Evolutionary conservation across 805 yeast species (phyloP), one percentile per base, ranked within the genome.

Genomic region (Saturnispora serradocipensis): DNA sequence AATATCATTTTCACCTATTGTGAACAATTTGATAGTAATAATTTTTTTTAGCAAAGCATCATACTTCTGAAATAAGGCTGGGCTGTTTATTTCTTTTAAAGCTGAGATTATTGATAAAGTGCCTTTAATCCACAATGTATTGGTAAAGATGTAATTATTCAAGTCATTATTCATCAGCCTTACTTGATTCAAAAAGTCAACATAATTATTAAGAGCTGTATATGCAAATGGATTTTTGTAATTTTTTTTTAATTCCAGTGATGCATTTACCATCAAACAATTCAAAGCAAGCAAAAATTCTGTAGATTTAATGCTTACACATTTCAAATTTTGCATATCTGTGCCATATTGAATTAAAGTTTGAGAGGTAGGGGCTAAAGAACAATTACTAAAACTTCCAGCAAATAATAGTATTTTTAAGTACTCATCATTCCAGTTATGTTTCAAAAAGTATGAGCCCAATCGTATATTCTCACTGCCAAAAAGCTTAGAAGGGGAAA

Each of bases 391-490:
- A 68, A 78, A 71, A 15, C 75, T 67, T 5, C 79, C 74, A 48
- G 74, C 60, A 58, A 77, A 69, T 11, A 78, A 56, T 9, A 69
- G 57, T 34, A 73, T 59, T 10, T 73, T 58, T 5, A 81, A 61
- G 39, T 72, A 72, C 53, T 74, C 72, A 56, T 77, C 73, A 24
- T 59, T 54, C 80, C 83, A 78, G 72, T 76, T 72, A 44, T 65
- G 60, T 56, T 73, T 64, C 48, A 83, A 54, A 46, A 69, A 65
- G 51, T 71, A 72, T 3, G 76, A 72, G 49, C 78, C 62, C 9
- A 76, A 74, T 49, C 70, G 73, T 27, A 77, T 63, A 0, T 88
- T 88, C 49, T 72, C 72, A 50, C 73, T 76, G 8, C 71, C 73
- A 32, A 74, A 69, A 55, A 85, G 84, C 24, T 73, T 65, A 27